Conservation (phyloP, 2,329 filamentous ascomycete species). For the Stachybotrys chlorohalonatus region DNA sequence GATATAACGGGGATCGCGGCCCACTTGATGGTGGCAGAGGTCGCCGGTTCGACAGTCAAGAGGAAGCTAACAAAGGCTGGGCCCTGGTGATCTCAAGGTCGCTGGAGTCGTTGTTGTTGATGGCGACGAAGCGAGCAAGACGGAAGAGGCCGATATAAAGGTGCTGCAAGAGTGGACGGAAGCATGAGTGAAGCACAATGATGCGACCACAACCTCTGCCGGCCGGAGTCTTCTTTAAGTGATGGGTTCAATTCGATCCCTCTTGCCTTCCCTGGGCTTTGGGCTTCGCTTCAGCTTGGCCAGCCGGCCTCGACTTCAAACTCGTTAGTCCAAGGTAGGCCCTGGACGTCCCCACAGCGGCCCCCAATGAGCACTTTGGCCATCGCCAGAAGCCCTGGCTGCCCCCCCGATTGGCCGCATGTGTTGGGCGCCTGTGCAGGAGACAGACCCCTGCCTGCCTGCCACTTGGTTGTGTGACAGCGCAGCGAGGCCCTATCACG, state of each 20-base stretch:
- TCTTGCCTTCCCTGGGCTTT: neutral
- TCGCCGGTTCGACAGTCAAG: neutral
- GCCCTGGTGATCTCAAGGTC: neutral
- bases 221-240: neutral
- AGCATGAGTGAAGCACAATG: neutral
- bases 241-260: neutral
- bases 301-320: neutral
- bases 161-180: too few species aligned
- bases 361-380: neutral
- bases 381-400: neutral
- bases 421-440: conserved; percentile 1
- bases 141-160: too few species aligned
- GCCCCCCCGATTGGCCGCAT: neutral
- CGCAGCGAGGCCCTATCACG: neutral
- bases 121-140: too few species aligned
- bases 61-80: neutral
- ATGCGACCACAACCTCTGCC: neutral
- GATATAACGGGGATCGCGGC: neutral
- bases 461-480: neutral
- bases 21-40: neutral
- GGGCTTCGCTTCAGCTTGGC: neutral
- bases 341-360: neutral
- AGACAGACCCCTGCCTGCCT: neutral
- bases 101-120: too few species aligned
- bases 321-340: neutral